Conservation (phyloP, 139 green algal genomes). For the Zygnema circumcarinatum region DNA sequence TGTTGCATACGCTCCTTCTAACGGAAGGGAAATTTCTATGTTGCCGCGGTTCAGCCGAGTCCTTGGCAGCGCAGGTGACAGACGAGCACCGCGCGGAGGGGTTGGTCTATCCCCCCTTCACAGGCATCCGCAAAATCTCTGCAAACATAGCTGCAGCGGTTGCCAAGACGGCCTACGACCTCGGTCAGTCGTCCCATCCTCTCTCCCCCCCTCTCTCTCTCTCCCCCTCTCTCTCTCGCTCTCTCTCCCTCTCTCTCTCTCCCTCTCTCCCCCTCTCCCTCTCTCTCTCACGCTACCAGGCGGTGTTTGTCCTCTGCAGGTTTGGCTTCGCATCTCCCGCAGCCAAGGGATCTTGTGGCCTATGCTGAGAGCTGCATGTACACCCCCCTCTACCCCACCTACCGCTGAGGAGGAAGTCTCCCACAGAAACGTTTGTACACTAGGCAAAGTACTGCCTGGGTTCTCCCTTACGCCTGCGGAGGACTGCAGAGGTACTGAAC, state of each 20-base stretch:
- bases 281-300: background rate
- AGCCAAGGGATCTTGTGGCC: conserved; percentile 1
- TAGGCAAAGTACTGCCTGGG: too few relatives aligned
- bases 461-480: too few relatives aligned
- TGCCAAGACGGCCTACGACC: conserved; percentile 39
- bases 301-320: background rate
- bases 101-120: conserved; percentile 46
- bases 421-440: too few relatives aligned
- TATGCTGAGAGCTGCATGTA: conserved; percentile 30
- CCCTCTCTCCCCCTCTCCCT: background rate
- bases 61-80: conserved; percentile 38
- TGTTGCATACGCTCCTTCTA: background rate
- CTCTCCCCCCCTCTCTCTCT: background rate
- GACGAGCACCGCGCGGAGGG: conserved; percentile 46
- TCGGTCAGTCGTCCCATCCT: conserved; percentile 13
- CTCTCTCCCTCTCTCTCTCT: too few relatives aligned
- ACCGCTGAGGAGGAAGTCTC: conserved; percentile 24
- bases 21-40: background rate
- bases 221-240: too few relatives aligned
- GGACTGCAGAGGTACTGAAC: too few relatives aligned
- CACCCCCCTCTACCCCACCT: conserved; percentile 14
- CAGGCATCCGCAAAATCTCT: conserved; percentile 40
- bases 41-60: conserved; percentile 33
- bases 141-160: conserved; percentile 36
- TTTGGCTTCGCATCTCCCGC: conserved; percentile 8